Base-by-base conservation (phyloP, 2,329 filamentous ascomycete genomes). In the Colletotrichum navitas region DNA sequence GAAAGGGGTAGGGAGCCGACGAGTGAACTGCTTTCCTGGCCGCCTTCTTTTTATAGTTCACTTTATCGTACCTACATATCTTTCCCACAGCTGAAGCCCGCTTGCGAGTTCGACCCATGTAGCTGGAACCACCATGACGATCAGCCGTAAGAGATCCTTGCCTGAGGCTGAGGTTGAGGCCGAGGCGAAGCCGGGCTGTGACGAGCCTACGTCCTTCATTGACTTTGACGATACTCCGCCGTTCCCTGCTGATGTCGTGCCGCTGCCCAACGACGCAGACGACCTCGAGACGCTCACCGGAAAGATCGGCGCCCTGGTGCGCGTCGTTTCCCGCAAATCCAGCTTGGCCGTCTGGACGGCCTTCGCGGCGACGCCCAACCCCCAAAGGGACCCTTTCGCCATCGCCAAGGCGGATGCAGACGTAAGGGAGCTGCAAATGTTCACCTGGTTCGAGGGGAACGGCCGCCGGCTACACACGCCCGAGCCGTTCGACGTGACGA, bases 311-410 rank as follows among this genome's bases (percentile, higher is more conserved):
- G 61, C 61, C 36, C 61, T 63, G 24, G 47, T 26, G 47, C 24
- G 24, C 12, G 49, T 63, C 24, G 43, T 60, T 34, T 41, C 24
- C 7, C 32, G 29, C 43, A 49, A n/a, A 18, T 34, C 43, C 63
- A 60, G 63, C 11, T 34, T 66, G 16, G 63, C 63, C 18, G 32
- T 66, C 32, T 60, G 54, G 41, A 66, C 63, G 32, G 43, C 24
- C 10, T 66, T 60, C 43, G 49, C 47, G 21, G 63, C 54, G 16
- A 59, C 63, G 7, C 54, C 54, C 8, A 59, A 32, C 5, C 63
- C 41, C 29, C 34, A 66, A 24, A 18, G 54, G 16, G 54, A 60
- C 52, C 54, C 54, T 11, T 5, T 66, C 21, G 54, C n/a, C 24
- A 63, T 63, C 24, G 61, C 61, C n/a, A 49, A 60, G 21, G 45